Percentiles rank a stretch among this genome's conserved stretches.
Conservation (phyloP, 495 filamentous ascomycete genomes). For the Podospora tetraspora region DNA sequence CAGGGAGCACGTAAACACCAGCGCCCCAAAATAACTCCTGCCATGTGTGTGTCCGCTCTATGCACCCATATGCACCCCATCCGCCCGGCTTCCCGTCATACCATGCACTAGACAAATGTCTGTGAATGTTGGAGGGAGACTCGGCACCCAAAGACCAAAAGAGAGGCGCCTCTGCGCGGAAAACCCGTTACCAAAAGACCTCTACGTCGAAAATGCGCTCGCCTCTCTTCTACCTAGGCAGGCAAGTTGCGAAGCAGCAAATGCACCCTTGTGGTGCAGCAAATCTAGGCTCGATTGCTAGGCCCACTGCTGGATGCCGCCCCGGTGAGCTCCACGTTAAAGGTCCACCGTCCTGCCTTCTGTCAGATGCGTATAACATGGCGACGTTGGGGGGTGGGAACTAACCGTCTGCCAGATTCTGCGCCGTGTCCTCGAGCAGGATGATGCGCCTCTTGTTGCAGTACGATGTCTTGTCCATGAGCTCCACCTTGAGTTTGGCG, state of each 20-base stretch:
- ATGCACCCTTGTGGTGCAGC: not conserved
- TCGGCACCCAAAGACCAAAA: not conserved
- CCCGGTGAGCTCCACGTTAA: conserved; percentile 39
- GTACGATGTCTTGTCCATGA: conserved; percentile 96
- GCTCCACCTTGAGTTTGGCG: conserved; percentile 77
- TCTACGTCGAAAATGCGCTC: not conserved
- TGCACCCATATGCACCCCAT: not conserved
- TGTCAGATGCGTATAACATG: conserved; percentile 7
- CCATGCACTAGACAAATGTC: not conserved
- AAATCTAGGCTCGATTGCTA: conserved; percentile 18
- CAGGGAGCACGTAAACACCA: not conserved
- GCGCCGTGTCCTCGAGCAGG: conserved; percentile 82
- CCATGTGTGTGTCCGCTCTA: conserved; percentile 17
- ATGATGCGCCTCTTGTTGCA: conserved; percentile 91
- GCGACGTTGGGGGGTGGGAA: not conserved
- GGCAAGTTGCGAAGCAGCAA: not conserved
- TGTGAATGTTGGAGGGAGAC: not conserved
- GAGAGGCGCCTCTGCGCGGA: not conserved
- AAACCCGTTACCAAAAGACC: not conserved
- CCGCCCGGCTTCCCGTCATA: not conserved
- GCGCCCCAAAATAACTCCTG: conserved; percentile 1
- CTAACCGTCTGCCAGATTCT: conserved; percentile 82
- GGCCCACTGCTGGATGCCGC: conserved; percentile 15
- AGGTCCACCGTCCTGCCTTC: conserved; percentile 40
- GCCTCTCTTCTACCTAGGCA: not conserved